A percentile compares a stretch with the other conserved stretches of the same genome.
Evolutionary conservation across 169 alveolate species (phyloP).

Genomic region (Eimeria brunetti): DNA sequence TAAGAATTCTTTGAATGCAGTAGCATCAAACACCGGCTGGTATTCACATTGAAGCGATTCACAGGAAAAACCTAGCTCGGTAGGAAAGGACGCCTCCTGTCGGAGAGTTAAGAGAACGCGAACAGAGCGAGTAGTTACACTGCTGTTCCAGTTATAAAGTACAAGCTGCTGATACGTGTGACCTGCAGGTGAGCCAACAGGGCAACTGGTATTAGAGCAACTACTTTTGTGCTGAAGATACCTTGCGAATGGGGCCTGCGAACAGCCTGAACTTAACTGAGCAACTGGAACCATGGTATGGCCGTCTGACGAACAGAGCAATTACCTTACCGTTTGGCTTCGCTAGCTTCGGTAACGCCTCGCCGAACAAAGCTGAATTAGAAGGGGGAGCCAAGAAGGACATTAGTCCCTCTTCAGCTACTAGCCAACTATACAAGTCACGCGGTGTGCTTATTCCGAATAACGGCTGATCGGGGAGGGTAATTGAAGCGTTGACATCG

Average conservation of each 20-base stretch:
- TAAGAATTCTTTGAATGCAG: constrained; percentile 20
- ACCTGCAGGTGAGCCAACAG: constrained; percentile 11
- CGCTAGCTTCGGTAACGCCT: constrained; percentile 3
- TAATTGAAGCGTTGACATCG: constrained; percentile 23
- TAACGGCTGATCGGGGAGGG: constrained; percentile 21
- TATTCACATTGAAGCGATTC: constrained; percentile 34
- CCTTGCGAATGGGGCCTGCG: background rate
- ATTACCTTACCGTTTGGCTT: constrained; percentile 7
- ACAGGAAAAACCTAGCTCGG: constrained; percentile 26
- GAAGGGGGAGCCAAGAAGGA: constrained; percentile 1
- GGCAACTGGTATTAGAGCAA: background rate
- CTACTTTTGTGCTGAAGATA: background rate
- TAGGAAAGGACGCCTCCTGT: constrained; percentile 4
- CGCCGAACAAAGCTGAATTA: background rate
- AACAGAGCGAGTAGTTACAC: constrained; percentile 33
- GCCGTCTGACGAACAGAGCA: background rate
- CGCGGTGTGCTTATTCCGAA: constrained; percentile 28
- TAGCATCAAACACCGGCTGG: constrained; percentile 38
- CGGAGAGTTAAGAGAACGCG: constrained; percentile 12
- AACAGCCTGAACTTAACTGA: background rate
- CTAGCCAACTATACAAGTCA: constrained; percentile 54
- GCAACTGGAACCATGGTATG: background rate
- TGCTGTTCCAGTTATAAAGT: constrained; percentile 31
- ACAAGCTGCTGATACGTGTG: constrained; percentile 40
- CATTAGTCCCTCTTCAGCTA: constrained; percentile 39